These are phyloP conservation scores for Colletotrichum euphorbiae DNA, from an alignment of 2,329 filamentous ascomycete genomes.

Conservation along the genomic window DNA sequence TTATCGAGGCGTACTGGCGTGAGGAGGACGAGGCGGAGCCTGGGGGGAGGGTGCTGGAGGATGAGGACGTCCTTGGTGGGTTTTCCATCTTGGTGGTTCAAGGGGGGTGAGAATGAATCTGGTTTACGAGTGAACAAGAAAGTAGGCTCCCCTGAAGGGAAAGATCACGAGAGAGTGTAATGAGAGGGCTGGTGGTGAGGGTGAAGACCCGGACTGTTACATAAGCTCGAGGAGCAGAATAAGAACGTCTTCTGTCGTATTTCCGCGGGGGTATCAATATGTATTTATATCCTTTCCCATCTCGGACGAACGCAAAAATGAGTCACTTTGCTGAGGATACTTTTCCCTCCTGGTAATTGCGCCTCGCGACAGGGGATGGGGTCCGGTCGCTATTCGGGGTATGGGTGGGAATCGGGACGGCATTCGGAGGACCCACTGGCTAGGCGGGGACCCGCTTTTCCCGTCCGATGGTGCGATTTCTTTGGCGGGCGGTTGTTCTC, in stretches of 20 bases:
- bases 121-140: background rate
- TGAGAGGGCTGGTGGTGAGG: background rate
- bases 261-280: background rate
- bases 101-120: background rate
- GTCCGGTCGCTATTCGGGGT: slow-evolving; percentile 35
- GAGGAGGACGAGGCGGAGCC: slow-evolving; percentile 18
- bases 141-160: background rate
- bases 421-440: slow-evolving; percentile 32
- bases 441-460: slow-evolving; percentile 20
- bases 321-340: background rate
- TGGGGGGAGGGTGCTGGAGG: slow-evolving; percentile 29
- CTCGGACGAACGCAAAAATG: background rate
- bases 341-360: background rate
- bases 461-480: slow-evolving; percentile 34
- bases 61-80: slow-evolving; percentile 25
- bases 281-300: slow-evolving; percentile 25
- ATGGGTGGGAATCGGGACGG: slow-evolving; percentile 29
- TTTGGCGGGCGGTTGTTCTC: background rate
- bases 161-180: background rate
- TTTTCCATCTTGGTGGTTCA: slow-evolving; percentile 25
- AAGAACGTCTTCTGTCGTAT: background rate
- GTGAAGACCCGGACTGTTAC: slow-evolving; percentile 3
- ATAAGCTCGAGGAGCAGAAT: background rate
- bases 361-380: slow-evolving; percentile 14
- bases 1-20: slow-evolving; percentile 29